A percentile compares a stretch with the other conserved stretches of the same genome.
Evolutionary conservation across 2,329 filamentous ascomycete species (phyloP).

Genomic region (Coleophoma cylindrospora): DNA sequence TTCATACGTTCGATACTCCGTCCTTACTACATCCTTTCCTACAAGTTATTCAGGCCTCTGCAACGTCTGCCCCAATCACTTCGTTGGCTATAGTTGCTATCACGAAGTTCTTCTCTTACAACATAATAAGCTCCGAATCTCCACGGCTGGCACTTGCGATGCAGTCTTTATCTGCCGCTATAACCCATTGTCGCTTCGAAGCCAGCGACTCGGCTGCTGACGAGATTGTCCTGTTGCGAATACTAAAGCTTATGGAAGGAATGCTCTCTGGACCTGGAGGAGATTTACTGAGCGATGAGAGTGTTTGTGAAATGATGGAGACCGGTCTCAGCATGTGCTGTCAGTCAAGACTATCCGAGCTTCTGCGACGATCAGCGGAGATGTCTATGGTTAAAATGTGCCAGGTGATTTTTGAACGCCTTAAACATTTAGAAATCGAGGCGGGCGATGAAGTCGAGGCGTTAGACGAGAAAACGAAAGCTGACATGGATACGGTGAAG

Average conservation of each 20-base stretch:
- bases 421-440: slow-evolving; percentile 82
- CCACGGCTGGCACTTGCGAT: slow-evolving; percentile 88
- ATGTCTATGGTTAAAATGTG: slow-evolving; percentile 99
- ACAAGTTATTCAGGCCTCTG: slow-evolving; percentile 93
- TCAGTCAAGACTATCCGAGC: slow-evolving; percentile 83
- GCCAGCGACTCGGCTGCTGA: slow-evolving; percentile 92
- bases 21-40: slow-evolving; percentile 89
- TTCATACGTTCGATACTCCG: slow-evolving; percentile 82
- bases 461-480: slow-evolving; percentile 60
- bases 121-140: slow-evolving; percentile 77
- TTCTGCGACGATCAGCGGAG: slow-evolving; percentile 85
- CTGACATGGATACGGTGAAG: slow-evolving; percentile 70
- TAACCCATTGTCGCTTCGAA: slow-evolving; percentile 97
- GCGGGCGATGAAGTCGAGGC: slow-evolving; percentile 61
- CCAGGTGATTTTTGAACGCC: slow-evolving; percentile 91
- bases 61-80: slow-evolving; percentile 93
- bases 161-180: slow-evolving; percentile 89
- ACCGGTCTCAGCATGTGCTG: slow-evolving; percentile 96
- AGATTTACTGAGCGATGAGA: slow-evolving; percentile 92
- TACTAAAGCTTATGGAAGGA: slow-evolving; percentile 95
- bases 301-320: slow-evolving; percentile 99
- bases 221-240: slow-evolving; percentile 90
- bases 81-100: slow-evolving; percentile 90
- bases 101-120: slow-evolving; percentile 94
- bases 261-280: slow-evolving; percentile 95